Conservation (phyloP, 2,329 filamentous ascomycete genomes). For the Aspergillus alliaceus region DNA sequence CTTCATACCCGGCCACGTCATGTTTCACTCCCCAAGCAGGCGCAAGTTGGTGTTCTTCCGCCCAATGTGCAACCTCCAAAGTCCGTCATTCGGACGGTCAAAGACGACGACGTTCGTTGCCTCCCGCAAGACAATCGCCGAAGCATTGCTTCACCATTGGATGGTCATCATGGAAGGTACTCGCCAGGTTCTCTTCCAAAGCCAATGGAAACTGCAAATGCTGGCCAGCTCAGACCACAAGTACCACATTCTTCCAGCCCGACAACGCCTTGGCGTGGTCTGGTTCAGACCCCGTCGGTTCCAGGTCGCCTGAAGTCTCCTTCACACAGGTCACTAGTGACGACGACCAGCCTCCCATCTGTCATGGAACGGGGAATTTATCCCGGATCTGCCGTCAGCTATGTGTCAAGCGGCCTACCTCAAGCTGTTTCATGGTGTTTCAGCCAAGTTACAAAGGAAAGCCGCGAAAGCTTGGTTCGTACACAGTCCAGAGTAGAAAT, state of each 20-base stretch:
- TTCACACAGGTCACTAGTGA: background rate
- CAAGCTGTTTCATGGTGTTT: background rate
- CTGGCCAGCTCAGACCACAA: background rate
- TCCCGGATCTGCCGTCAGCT: background rate
- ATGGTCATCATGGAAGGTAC: background rate
- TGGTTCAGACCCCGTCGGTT: background rate
- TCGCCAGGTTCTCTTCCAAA: background rate
- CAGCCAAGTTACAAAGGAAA: background rate
- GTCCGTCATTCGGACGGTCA: background rate
- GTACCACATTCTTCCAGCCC: background rate
- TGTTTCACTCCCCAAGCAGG: background rate
- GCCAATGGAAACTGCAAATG: background rate
- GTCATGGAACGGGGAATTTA: background rate
- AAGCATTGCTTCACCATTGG: background rate
- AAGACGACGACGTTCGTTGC: background rate
- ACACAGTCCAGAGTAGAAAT: background rate
- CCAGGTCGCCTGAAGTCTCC: background rate
- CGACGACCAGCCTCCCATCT: background rate
- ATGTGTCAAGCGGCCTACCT: background rate
- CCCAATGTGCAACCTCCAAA: slow-evolving; percentile 1
- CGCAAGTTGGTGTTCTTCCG: background rate
- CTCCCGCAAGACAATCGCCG: background rate
- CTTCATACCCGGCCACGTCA: background rate
- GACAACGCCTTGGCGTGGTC: background rate
- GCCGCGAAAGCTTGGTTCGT: background rate